A percentile compares a stretch with the other conserved stretches of the same genome.
Evolutionary conservation across 106 monocot genomes (phyloP).

Genomic region (Dendrobium nobile): DNA sequence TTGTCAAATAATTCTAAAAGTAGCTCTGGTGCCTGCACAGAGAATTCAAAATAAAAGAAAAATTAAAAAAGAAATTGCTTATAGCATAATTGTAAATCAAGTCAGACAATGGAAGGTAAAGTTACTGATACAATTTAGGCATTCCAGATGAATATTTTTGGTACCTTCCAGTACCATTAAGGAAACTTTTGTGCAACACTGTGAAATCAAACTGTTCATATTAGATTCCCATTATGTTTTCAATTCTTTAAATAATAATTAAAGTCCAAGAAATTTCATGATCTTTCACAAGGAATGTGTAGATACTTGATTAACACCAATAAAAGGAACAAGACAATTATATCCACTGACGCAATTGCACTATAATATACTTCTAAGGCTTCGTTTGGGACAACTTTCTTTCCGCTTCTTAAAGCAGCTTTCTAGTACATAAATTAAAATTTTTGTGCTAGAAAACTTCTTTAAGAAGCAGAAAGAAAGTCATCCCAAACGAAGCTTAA

Average conservation of each 20-base stretch:
- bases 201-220: background rate
- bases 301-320: background rate
- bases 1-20: slow-evolving; percentile 51
- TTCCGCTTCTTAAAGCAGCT: no score
- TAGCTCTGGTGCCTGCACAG: slow-evolving; percentile 79
- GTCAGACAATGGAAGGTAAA: background rate
- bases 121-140: background rate
- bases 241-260: background rate
- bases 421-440: no score
- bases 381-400: no score
- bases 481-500: no score
- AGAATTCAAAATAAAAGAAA: background rate
- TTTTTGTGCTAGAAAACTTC: no score
- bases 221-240: background rate
- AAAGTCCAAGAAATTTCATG: background rate
- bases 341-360: background rate
- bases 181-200: background rate
- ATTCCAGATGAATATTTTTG: background rate
- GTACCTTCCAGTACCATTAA: background rate
- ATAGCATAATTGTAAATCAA: background rate
- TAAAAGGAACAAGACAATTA: background rate
- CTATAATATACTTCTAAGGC: background rate
- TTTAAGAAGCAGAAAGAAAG: no score
- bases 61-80: background rate
- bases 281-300: background rate